Conservation (phyloP, 2,329 filamentous ascomycete species). For the Dactylella cylindrospora region DNA sequence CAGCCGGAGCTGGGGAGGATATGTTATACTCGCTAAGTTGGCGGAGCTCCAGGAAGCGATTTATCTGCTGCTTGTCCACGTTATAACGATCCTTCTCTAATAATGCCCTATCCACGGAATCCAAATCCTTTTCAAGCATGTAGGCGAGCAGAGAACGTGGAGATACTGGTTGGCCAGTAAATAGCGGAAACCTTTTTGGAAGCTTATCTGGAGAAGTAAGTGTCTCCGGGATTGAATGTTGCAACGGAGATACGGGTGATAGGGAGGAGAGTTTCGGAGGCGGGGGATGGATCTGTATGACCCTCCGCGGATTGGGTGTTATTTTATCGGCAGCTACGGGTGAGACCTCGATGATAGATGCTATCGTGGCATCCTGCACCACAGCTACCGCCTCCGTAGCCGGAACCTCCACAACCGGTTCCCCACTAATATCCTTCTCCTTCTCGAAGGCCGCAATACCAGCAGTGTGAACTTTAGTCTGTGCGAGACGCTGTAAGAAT, state of each 20-base stretch:
- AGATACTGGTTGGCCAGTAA: slow-evolving; percentile 27
- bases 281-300: slow-evolving; percentile 19
- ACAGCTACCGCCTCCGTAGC: slow-evolving; percentile 8
- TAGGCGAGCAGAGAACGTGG: slow-evolving; percentile 19
- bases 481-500: not conserved
- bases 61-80: slow-evolving; percentile 12
- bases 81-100: not conserved
- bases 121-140: slow-evolving; percentile 18
- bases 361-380: slow-evolving; percentile 13
- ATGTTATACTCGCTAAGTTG: slow-evolving; percentile 18
- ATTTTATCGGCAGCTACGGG: slow-evolving; percentile 8
- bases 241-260: slow-evolving; percentile 19
- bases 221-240: slow-evolving; percentile 17
- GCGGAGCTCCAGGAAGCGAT: slow-evolving; percentile 12
- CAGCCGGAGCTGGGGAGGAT: slow-evolving; percentile 9
- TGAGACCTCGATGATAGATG: slow-evolving; percentile 21
- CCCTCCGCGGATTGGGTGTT: slow-evolving; percentile 15
- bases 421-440: too few species aligned
- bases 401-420: too few species aligned
- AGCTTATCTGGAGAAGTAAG: slow-evolving; percentile 21
- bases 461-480: not conserved
- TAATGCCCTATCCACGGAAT: slow-evolving; percentile 10
- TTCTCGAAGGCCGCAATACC: not conserved
- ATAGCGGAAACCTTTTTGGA: slow-evolving; percentile 20
- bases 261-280: slow-evolving; percentile 23